phyloP scores from a whole-genome alignment of 208 protist genomes.

The Trypanosoma lewisi region DNA sequence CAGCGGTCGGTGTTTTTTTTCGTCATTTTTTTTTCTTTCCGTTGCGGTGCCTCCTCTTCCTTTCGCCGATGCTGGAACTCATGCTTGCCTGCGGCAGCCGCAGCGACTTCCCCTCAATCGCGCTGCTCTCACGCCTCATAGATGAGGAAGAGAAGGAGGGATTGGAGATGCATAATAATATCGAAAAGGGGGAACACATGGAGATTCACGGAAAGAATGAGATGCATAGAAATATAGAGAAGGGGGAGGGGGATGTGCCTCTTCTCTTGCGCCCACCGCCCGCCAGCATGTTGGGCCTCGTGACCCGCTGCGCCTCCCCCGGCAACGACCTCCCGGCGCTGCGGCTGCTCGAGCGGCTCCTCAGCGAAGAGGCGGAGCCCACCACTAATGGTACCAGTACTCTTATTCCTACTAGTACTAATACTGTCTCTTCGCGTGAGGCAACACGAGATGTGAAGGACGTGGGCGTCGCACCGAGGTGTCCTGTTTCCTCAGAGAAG shows the following conservation, averaged over 20 bases:
- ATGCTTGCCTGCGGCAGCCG: constrained; percentile 4
- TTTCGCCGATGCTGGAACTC: constrained; percentile 6
- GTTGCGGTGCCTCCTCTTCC: not conserved
- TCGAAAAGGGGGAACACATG: not conserved
- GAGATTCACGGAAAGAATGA: not conserved
- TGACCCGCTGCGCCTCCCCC: constrained; percentile 14
- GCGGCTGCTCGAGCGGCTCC: constrained; percentile 10
- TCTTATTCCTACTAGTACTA: not conserved
- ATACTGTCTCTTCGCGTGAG: not conserved
- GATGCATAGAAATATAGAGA: too few species aligned
- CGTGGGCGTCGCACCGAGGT: too few species aligned
- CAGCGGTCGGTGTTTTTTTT: not conserved
- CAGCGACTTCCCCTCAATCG: constrained; percentile 1
- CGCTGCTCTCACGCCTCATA: constrained; percentile 7
- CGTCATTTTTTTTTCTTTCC: not conserved
- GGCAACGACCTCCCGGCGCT: constrained; percentile 27
- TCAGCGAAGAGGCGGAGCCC: constrained; percentile 1
- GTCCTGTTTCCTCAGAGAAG: too few species aligned
- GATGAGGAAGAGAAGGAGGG: not conserved
- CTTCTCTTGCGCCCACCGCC: not conserved
- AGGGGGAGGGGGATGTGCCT: too few species aligned
- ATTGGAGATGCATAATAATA: not conserved
- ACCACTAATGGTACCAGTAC: not conserved
- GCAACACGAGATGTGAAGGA: not conserved
- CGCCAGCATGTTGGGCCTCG: constrained; percentile 29